A percentile compares a stretch with the other conserved stretches of the same genome.
These are phyloP conservation scores for Skeletonema potamos DNA, from an alignment of 108 stramenopile genomes.

Conservation along the genomic window DNA sequence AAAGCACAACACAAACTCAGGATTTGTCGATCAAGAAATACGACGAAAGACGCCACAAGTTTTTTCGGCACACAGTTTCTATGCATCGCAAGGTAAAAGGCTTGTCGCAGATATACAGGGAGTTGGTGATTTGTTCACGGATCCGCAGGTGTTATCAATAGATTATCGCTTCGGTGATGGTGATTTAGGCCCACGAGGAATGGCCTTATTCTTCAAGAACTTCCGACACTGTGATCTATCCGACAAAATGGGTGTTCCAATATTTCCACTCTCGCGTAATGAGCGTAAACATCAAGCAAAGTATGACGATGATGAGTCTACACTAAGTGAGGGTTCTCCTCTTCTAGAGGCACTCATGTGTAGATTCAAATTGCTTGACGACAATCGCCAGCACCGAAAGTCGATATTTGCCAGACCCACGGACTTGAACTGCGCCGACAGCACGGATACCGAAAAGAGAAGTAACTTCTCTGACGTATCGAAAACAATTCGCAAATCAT, in stretches of 20 bases:
- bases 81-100: slow-evolving; percentile 69
- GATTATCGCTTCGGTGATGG: slow-evolving; percentile 85
- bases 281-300: slow-evolving; percentile 71
- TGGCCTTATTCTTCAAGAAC: slow-evolving; percentile 82
- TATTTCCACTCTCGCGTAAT: slow-evolving; percentile 74
- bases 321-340: slow-evolving; percentile 48
- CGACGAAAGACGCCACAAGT: slow-evolving; percentile 80
- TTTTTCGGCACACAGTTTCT: slow-evolving; percentile 80
- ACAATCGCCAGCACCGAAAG: slow-evolving; percentile 55
- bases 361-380: slow-evolving; percentile 55
- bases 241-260: slow-evolving; percentile 66
- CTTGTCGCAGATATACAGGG: slow-evolving; percentile 90
- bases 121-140: slow-evolving; percentile 88
- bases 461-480: slow-evolving; percentile 18
- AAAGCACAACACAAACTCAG: slow-evolving; percentile 85
- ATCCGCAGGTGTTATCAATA: slow-evolving; percentile 76
- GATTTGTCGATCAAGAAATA: slow-evolving; percentile 74
- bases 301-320: slow-evolving; percentile 68
- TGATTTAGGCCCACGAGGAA: slow-evolving; percentile 80
- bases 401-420: slow-evolving; percentile 42
- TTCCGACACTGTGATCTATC: slow-evolving; percentile 62
- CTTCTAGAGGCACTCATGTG: slow-evolving; percentile 35
- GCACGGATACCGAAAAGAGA: slow-evolving; percentile 25
- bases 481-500: slow-evolving; percentile 14
- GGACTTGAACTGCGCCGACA: slow-evolving; percentile 23